Evolutionary conservation across 257 asterid genomes (phyloP).

Genomic region (Echites panduratus): DNA sequence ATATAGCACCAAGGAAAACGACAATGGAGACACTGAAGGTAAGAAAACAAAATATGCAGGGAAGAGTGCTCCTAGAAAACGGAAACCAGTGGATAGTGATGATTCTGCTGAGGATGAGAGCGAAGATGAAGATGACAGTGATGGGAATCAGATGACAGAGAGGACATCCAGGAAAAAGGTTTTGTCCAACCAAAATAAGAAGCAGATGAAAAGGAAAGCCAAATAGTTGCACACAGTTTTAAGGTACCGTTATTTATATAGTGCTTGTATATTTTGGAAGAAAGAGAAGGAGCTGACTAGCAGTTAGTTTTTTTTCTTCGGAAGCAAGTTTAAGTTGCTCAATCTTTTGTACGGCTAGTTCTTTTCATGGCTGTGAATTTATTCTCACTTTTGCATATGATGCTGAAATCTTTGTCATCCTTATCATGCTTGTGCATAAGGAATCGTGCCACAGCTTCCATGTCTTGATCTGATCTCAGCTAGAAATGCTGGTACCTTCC

Average conservation of each 20-base stretch:
- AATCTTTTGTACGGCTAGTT: not conserved
- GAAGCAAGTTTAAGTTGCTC: not conserved
- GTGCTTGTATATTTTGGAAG: not conserved
- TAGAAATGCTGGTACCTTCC: not conserved
- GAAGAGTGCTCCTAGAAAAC: conserved; percentile 37
- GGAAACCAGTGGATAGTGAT: conserved; percentile 43
- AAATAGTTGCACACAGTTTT: conserved; percentile 20
- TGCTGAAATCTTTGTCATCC: not conserved
- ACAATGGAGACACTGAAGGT: conserved; percentile 25
- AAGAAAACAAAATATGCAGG: conserved; percentile 36
- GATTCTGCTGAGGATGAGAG: conserved; percentile 26
- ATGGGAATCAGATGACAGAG: conserved; percentile 22
- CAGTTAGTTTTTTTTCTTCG: not conserved
- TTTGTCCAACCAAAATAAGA: conserved; percentile 30
- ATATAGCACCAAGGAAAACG: conserved; percentile 31
- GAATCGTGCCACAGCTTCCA: not conserved
- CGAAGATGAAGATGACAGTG: conserved; percentile 28
- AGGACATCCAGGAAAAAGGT: conserved; percentile 33
- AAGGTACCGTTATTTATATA: not conserved
- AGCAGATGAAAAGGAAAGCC: conserved; percentile 37
- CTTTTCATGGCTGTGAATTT: not conserved
- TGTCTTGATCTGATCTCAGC: not conserved
- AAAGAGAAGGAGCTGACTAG: not conserved
- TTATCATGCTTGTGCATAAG: not conserved
- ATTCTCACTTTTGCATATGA: not conserved